These are phyloP conservation scores for Striga asiatica DNA, from an alignment of 257 asterid genomes.

Conservation along the genomic window DNA sequence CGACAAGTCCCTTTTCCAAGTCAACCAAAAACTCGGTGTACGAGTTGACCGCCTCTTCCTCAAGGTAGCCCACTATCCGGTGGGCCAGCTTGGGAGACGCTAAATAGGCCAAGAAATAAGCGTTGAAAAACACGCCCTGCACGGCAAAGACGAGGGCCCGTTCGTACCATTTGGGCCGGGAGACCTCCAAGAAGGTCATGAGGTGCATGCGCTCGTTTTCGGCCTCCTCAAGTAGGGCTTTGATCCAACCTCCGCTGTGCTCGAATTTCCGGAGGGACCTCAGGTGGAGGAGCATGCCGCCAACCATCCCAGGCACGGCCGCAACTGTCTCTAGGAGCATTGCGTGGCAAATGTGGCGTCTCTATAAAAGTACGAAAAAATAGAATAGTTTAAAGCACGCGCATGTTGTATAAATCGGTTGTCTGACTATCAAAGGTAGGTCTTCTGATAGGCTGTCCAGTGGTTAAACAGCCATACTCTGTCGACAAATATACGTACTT, in stretches of 20 bases:
- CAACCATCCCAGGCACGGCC: conserved; percentile 75
- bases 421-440: too few relatives aligned
- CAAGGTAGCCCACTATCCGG: conserved; percentile 45
- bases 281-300: conserved; percentile 59
- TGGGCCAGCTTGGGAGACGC: conserved; percentile 54
- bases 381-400: not conserved
- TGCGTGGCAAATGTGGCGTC: conserved; percentile 64
- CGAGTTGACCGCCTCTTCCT: conserved; percentile 62
- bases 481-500: too few relatives aligned
- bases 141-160: conserved; percentile 46
- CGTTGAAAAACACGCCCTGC: conserved; percentile 54
- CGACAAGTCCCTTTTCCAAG: conserved; percentile 39
- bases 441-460: too few relatives aligned
- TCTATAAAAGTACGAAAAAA: conserved; percentile 15
- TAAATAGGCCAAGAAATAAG: conserved; percentile 40
- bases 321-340: conserved; percentile 73
- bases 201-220: conserved; percentile 72
- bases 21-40: conserved; percentile 52
- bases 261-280: conserved; percentile 55
- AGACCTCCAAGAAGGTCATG: conserved; percentile 53
- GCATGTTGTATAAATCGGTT: too few relatives aligned
- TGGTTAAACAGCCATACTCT: too few relatives aligned
- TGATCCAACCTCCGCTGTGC: conserved; percentile 75
- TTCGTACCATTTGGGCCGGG: conserved; percentile 49
- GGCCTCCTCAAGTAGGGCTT: conserved; percentile 58